Evolutionary conservation across 768 basidiomycete species (phyloP).

Genomic region (Suillus variegatus): DNA sequence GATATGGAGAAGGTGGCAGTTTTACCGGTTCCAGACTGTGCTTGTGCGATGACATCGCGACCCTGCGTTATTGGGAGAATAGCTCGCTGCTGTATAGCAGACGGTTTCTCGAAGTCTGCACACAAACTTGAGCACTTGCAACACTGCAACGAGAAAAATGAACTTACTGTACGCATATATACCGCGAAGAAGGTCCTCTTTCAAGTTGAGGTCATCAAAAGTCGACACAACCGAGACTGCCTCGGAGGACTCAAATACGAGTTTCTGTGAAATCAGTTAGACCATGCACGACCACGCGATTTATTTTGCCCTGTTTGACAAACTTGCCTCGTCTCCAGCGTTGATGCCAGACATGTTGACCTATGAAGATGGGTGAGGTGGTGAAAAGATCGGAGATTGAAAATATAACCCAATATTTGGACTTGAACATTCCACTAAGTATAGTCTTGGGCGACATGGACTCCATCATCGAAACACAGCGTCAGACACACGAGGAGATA

Average conservation of each 20-base stretch:
- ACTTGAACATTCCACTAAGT: conserved; percentile 8
- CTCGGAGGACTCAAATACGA: conserved; percentile 94
- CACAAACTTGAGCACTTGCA: conserved; percentile 8
- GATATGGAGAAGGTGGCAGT: conserved; percentile 99
- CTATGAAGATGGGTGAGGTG: conserved; percentile 36
- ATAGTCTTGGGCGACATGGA: conserved; percentile 60
- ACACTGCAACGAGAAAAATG: conserved; percentile 1
- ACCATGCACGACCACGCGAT: not conserved
- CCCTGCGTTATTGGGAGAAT: conserved; percentile 95
- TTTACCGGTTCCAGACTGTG: conserved; percentile 99
- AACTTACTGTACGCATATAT: conserved; percentile 95
- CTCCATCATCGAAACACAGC: conserved; percentile 90
- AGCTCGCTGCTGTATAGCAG: conserved; percentile 97
- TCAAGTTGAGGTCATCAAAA: conserved; percentile 88
- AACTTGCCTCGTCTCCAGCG: conserved; percentile 78
- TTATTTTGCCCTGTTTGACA: conserved; percentile 13
- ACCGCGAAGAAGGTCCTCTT: conserved; percentile 93
- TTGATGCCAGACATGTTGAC: conserved; percentile 79
- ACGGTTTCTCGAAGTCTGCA: conserved; percentile 94
- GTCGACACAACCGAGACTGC: conserved; percentile 87
- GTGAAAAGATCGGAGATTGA: conserved; percentile 57
- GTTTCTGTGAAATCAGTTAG: conserved; percentile 55
- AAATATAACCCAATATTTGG: conserved; percentile 28
- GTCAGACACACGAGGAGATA: conserved; percentile 94
- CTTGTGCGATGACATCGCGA: conserved; percentile 98